Evolutionary conservation across 441 rosid species (phyloP).

Genomic region (Jatropha podagrica): DNA sequence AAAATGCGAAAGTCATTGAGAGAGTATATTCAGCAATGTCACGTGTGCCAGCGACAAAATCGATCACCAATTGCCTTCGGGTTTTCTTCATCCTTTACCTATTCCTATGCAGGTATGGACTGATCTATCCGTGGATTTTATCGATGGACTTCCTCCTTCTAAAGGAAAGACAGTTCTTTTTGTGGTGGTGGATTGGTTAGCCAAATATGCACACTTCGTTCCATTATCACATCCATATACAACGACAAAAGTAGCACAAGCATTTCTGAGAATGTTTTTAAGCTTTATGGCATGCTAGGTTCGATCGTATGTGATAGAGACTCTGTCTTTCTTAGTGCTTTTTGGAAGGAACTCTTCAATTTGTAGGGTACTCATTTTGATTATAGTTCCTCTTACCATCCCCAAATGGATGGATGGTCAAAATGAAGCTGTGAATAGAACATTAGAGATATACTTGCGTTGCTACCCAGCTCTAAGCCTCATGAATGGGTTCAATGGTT

Average conservation of each 20-base stretch:
- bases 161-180: background rate
- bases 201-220: no score
- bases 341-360: background rate
- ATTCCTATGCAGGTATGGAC: no score
- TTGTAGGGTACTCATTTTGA: background rate
- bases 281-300: background rate
- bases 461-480: background rate
- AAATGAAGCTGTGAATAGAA: background rate
- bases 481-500: background rate
- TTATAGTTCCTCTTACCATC: background rate
- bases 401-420: background rate
- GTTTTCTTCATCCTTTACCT: no score
- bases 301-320: background rate
- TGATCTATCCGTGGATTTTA: background rate
- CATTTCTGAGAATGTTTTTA: background rate
- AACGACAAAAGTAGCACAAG: no score
- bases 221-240: no score
- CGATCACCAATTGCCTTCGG: background rate
- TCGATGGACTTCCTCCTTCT: background rate
- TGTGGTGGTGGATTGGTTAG: background rate
- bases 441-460: background rate
- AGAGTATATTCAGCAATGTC: background rate
- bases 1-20: background rate
- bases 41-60: background rate
- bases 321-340: background rate